Evolutionary conservation across 352 stramenopile species (phyloP), one percentile per base, ranked within the genome.

Genomic region (Aphanomyces stellatus): DNA sequence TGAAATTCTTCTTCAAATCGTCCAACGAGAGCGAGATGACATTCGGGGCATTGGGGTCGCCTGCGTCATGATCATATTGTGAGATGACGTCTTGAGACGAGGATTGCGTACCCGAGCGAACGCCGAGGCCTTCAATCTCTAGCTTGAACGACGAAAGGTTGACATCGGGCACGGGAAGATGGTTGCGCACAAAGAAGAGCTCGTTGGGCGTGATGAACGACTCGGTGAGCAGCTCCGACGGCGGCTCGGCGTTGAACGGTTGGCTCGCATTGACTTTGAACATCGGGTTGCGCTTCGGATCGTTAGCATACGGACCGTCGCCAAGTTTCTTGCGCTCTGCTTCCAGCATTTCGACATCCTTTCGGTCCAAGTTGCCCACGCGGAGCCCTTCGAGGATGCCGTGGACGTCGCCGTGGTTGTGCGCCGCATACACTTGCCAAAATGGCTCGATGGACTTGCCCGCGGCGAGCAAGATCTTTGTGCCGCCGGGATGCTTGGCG

Each of bases 101-200:
- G 2, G 15, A 4, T 63, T 22, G 8, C 17, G 25, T 65, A 65
- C 59, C 76, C 28, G 81, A 80, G 8, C 64, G 68, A 25, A 93
- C 64, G 1, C 85, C 86, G 4, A 89, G 65, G 19, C 85, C 86
- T 1, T 76, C 46, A 53, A 96, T 78, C 62, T 89, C 85, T 30
- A 96, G 72, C 8, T 68, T 76, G 69, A 83, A 91, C 2, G 75
- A 74, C 8, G 88, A 74, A 4, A 72, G 64, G 48, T 93, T 77
- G 24, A 95, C 76, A 8, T 96, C 71, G 0, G 97, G 97, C 2
- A 99, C 96, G 2, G 97, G 96, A 69, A 99, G 83, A 75, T 99
- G 97, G 81, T 99, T 97, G 4, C 97, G 80, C 68, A 98, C 96
- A 72, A 98, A 99, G 76, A 98, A 99, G 11, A 99, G 72, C 4